Percentiles rank a stretch among this genome's conserved stretches.
These are phyloP conservation scores for Colletotrichum sp. DNA, from an alignment of 2,329 filamentous ascomycete species.

Conservation along the genomic window DNA sequence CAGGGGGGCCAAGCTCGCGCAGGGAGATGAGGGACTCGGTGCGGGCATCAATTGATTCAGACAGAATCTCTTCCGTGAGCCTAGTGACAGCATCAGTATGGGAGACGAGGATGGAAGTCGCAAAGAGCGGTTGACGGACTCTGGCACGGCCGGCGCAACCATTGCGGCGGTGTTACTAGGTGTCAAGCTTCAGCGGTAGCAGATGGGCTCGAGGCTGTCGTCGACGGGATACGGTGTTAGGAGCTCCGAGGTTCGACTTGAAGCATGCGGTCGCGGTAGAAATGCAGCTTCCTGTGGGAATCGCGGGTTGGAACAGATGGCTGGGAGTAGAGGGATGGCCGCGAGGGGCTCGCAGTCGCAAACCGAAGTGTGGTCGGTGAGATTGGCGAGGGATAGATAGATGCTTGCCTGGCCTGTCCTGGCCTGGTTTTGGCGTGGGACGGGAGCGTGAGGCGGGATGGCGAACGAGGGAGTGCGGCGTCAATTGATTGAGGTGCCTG, in stretches of 20 bases:
- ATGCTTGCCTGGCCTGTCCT: conserved; percentile 2
- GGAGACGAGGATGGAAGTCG: conserved; percentile 3
- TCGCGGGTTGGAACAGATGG: background rate
- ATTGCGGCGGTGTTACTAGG: conserved; percentile 48
- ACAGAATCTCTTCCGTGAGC: conserved; percentile 90
- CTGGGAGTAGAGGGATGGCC: conserved; percentile 3
- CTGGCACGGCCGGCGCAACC: conserved; percentile 77
- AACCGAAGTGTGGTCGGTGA: conserved; percentile 4
- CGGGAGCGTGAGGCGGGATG: background rate
- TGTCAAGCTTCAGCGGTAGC: background rate
- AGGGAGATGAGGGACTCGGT: conserved; percentile 86
- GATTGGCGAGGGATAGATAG: conserved; percentile 13
- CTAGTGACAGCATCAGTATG: conserved; percentile 49
- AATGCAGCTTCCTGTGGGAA: background rate
- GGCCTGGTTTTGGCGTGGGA: background rate
- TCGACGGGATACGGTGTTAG: conserved; percentile 4
- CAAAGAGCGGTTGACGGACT: conserved; percentile 55
- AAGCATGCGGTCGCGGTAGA: background rate
- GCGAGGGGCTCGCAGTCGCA: background rate
- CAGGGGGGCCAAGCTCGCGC: conserved; percentile 92
- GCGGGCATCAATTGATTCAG: conserved; percentile 90
- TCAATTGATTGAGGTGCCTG: background rate
- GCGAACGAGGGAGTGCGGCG: background rate
- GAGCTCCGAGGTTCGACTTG: background rate
- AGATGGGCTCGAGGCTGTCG: background rate